phyloP scores from a whole-genome alignment of 2,329 filamentous ascomycete species.

The Cordyceps militaris region DNA sequence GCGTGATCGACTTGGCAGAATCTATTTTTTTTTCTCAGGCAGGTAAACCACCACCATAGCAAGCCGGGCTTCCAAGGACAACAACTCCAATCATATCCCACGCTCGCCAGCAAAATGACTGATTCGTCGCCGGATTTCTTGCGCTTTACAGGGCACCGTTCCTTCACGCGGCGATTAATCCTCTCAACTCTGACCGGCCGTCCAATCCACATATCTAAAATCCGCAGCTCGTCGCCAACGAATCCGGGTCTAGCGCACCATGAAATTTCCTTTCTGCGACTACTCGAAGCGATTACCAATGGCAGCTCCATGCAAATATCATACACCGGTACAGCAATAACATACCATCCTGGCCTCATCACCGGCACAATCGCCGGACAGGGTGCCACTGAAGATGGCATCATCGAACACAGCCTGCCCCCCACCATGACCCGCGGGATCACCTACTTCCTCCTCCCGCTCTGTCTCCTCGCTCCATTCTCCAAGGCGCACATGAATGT shows the following conservation, averaged over 20 bases:
- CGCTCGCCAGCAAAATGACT: constrained; percentile 30
- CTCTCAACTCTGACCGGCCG: constrained; percentile 87
- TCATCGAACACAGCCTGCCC: constrained; percentile 75
- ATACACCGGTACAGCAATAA: constrained; percentile 87
- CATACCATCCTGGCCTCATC: constrained; percentile 88
- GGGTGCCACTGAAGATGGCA: constrained; percentile 62
- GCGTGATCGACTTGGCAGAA: constrained; percentile 27
- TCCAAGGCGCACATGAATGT: constrained; percentile 88
- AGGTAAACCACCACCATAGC: background rate
- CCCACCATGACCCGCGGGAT: constrained; percentile 71
- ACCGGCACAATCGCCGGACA: constrained; percentile 73
- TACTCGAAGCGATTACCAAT: constrained; percentile 92
- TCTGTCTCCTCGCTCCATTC: constrained; percentile 88
- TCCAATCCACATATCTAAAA: constrained; percentile 86
- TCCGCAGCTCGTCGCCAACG: constrained; percentile 78
- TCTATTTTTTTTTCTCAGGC: constrained; percentile 29
- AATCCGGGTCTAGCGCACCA: constrained; percentile 84
- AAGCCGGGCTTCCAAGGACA: background rate
- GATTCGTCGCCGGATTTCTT: constrained; percentile 48
- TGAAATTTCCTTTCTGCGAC: constrained; percentile 91
- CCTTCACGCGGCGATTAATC: constrained; percentile 76
- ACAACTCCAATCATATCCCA: constrained; percentile 2
- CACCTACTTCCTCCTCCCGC: constrained; percentile 84
- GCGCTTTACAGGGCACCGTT: constrained; percentile 76
- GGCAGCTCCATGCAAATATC: constrained; percentile 92